A percentile compares a stretch with the other conserved stretches of the same genome.
phyloP scores from a whole-genome alignment of 306 rosid genomes.

The Arachis hypogaea region DNA sequence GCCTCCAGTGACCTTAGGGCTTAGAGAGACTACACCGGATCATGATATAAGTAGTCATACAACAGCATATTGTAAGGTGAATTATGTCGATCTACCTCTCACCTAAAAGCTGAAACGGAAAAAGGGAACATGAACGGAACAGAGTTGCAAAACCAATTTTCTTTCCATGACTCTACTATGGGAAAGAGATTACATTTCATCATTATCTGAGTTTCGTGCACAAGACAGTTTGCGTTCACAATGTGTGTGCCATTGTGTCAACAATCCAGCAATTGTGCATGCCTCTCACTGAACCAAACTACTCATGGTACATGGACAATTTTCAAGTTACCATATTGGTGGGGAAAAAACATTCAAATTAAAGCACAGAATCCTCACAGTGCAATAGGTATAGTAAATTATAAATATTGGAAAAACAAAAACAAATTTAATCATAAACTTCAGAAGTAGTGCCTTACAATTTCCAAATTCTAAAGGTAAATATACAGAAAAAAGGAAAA shows the following conservation, averaged over 20 bases:
- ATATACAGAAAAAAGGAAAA: constrained; percentile 7
- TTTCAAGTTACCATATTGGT: constrained; percentile 6
- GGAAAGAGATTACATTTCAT: constrained; percentile 7
- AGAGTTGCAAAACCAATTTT: constrained; percentile 8
- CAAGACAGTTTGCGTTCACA: constrained; percentile 7
- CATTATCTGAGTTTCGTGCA: background rate
- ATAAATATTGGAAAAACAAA: background rate
- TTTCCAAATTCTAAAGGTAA: constrained; percentile 1
- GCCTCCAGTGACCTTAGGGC: too few species aligned
- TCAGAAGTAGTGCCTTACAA: background rate
- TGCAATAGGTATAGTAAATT: background rate
- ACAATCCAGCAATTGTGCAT: background rate
- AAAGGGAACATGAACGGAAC: background rate
- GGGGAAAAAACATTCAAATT: background rate
- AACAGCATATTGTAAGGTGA: background rate
- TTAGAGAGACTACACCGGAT: background rate
- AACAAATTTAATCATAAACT: background rate
- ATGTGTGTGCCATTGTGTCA: constrained; percentile 5
- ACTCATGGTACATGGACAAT: background rate
- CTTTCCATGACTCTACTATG: constrained; percentile 2
- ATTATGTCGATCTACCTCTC: constrained; percentile 30
- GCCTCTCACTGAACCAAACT: background rate
- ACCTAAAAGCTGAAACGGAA: background rate
- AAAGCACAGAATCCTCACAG: constrained; percentile 25
- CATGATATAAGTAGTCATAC: constrained; percentile 9